phyloP scores from a whole-genome alignment of 345 rosid species.

The Aethionema arabicum region DNA sequence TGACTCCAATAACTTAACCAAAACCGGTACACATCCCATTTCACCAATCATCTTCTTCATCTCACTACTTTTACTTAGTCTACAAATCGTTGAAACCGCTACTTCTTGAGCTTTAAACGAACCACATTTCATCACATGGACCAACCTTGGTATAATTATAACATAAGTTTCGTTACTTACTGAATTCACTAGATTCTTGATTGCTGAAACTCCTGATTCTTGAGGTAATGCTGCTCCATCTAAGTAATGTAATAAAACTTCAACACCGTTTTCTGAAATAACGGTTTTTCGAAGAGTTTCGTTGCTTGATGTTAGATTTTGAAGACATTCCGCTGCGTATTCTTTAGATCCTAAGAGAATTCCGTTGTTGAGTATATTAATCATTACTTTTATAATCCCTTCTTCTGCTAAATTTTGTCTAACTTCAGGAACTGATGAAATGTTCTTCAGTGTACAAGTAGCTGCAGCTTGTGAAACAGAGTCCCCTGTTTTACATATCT shows the following conservation, averaged over 20 bases:
- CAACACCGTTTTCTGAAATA: constrained; percentile 71
- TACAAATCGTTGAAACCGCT: constrained; percentile 78
- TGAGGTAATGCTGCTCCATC: constrained; percentile 88
- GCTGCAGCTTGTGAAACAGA: constrained; percentile 88
- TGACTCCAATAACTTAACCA: constrained; percentile 67
- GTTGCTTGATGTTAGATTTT: constrained; percentile 83
- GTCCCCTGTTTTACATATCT: constrained; percentile 71
- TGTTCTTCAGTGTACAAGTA: constrained; percentile 74
- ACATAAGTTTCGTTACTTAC: constrained; percentile 53
- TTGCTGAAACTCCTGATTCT: constrained; percentile 76
- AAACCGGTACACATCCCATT: constrained; percentile 75
- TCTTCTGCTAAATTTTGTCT: constrained; percentile 75
- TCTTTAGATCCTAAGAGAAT: constrained; percentile 76
- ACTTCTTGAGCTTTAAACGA: constrained; percentile 85
- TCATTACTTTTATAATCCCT: constrained; percentile 74
- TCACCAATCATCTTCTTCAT: constrained; percentile 75
- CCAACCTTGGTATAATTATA: constrained; percentile 62
- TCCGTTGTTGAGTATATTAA: constrained; percentile 70
- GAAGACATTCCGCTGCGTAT: constrained; percentile 88
- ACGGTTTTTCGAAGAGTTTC: constrained; percentile 68
- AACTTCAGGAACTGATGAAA: constrained; percentile 80
- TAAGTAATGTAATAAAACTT: constrained; percentile 60
- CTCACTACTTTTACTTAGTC: constrained; percentile 54
- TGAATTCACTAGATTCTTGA: constrained; percentile 66
- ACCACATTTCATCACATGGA: constrained; percentile 83